phyloP scores from a whole-genome alignment of 345 rosid genomes.

The Anacardium occidentale region DNA sequence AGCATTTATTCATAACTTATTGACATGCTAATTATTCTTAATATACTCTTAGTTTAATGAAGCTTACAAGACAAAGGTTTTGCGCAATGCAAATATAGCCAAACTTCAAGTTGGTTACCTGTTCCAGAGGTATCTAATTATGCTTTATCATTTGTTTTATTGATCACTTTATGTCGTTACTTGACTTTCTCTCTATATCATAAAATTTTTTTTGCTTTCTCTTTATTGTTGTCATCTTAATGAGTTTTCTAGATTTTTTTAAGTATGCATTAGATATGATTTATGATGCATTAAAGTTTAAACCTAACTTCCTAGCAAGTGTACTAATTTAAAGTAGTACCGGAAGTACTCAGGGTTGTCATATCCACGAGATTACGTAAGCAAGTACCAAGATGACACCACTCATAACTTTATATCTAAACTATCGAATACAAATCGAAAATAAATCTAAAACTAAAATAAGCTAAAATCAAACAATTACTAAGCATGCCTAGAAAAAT shows the following conservation, averaged over 20 bases:
- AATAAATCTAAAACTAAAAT: no score
- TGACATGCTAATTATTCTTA: not conserved
- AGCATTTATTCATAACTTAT: not conserved
- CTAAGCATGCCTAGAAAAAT: no score
- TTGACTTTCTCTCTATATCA: not conserved
- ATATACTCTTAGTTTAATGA: conserved; percentile 24
- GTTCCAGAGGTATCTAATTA: conserved; percentile 73
- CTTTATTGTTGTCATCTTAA: not conserved
- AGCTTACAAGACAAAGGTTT: conserved; percentile 82
- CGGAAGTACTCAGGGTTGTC: no score
- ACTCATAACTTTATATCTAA: no score
- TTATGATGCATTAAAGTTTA: no score
- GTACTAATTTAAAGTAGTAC: no score
- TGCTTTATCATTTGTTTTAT: not conserved
- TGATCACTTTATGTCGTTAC: not conserved
- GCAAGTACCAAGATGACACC: no score
- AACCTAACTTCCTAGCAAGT: no score
- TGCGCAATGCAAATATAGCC: conserved; percentile 77
- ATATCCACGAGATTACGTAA: no score
- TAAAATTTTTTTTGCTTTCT: not conserved
- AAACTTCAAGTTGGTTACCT: conserved; percentile 98
- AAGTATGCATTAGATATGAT: not conserved
- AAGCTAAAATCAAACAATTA: no score
- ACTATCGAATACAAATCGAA: no score
- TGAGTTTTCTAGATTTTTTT: not conserved